Percentiles rank a stretch among this genome's conserved stretches.
Evolutionary conservation across 192 early-diverging fungal species (phyloP).

Genomic region (Coemansia sp.): DNA sequence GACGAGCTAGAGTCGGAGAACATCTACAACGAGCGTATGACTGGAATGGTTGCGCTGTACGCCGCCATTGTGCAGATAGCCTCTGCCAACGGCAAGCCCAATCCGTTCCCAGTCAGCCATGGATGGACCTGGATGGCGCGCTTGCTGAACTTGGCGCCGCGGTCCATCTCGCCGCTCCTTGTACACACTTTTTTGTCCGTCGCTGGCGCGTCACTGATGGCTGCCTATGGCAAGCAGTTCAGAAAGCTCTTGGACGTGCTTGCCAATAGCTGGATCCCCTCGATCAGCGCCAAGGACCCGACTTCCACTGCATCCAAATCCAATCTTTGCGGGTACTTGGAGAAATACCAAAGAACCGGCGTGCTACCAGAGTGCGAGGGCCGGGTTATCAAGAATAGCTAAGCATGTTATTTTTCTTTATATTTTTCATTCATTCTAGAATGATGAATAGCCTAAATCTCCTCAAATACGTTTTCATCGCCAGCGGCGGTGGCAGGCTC

Average conservation of each 20-base stretch:
- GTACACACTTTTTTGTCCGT: conserved; percentile 44
- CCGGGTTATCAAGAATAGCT: conserved; percentile 49
- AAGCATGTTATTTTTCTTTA: too few species aligned
- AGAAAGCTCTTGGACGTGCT: conserved; percentile 49
- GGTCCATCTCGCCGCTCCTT: conserved; percentile 40
- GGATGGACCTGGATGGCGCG: conserved; percentile 55
- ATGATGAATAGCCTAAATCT: conserved; percentile 15
- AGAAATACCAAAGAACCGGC: conserved; percentile 68
- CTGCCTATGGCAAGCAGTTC: conserved; percentile 42
- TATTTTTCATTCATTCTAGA: conserved; percentile 4
- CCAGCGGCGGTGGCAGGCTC: conserved; percentile 12
- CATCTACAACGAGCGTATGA: conserved; percentile 46
- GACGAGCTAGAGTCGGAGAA: conserved; percentile 38
- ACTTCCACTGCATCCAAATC: conserved; percentile 65
- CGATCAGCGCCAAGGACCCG: conserved; percentile 72
- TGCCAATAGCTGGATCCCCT: conserved; percentile 69
- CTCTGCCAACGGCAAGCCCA: not conserved
- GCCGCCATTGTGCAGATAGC: conserved; percentile 45
- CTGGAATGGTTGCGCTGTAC: conserved; percentile 45
- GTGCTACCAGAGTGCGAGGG: conserved; percentile 81
- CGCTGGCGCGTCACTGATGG: conserved; percentile 38
- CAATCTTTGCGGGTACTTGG: conserved; percentile 75
- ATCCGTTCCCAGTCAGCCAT: conserved; percentile 18
- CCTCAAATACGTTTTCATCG: conserved; percentile 36
- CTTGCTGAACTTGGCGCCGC: conserved; percentile 36